Conservation (phyloP, 73 alveolate genomes). For the Paramecium pentaurelia region DNA sequence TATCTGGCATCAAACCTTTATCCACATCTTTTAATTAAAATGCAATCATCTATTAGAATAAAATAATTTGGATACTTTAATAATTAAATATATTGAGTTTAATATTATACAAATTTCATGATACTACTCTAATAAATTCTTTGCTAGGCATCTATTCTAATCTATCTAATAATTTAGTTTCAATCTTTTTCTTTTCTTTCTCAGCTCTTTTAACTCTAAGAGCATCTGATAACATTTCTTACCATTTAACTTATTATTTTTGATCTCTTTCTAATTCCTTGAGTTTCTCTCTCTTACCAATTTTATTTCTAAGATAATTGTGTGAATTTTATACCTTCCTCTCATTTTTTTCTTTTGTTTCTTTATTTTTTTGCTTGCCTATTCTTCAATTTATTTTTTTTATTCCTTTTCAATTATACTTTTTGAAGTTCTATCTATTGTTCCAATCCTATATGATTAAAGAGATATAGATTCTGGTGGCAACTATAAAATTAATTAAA, state of each 20-base stretch:
- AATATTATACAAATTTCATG: constrained; percentile 5
- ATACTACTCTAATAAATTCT: constrained; percentile 14
- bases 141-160: constrained; percentile 21
- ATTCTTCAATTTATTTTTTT: constrained; percentile 71
- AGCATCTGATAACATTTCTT: constrained; percentile 27
- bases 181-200: constrained; percentile 52
- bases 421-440: constrained; percentile 82
- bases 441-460: constrained; percentile 84
- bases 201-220: constrained; percentile 55
- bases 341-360: constrained; percentile 76
- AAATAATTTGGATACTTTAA: neutral
- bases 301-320: neutral
- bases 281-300: neutral
- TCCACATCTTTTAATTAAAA: neutral
- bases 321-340: constrained; percentile 47
- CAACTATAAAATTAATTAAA: constrained; percentile 53
- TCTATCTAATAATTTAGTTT: constrained; percentile 10
- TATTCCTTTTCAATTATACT: constrained; percentile 82
- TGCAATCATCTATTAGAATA: neutral
- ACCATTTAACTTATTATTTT: constrained; percentile 28
- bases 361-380: constrained; percentile 54
- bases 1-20: neutral
- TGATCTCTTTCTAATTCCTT: constrained; percentile 25
- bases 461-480: constrained; percentile 86
- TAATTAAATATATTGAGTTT: neutral